Base-by-base conservation (phyloP, 768 basidiomycete species). In the Amanita fuliginea region DNA sequence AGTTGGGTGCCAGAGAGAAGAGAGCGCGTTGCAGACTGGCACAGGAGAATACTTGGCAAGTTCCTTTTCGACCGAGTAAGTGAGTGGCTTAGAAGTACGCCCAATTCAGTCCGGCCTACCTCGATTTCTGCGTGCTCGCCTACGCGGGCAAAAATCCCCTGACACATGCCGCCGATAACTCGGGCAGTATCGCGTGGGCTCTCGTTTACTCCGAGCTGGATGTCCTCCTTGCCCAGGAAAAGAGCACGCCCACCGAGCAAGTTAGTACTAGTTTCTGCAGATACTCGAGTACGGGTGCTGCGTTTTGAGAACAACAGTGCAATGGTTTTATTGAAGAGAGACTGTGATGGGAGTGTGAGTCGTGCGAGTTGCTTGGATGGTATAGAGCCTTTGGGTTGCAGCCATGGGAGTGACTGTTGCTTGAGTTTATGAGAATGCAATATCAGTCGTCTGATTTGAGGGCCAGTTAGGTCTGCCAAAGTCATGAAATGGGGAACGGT, bases 171-270 rank as follows among this genome's bases (percentile, higher is more conserved):
- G 2, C 89, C 86, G 53, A 98, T 80, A 8, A 99, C 90, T 21
- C 83, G 75, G 10, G 90, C 85, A 0, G 87, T 81, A 67, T 99
- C 96, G 35, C 86, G 71, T 3, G 80, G 62, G 24, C 72, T 78
- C 74, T 99, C 96, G 64, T 96, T 99, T 37, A 97, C 93, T 42
- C 95, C 95, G 18, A 99, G 72, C 57, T 99, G 96, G 47, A 97
- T 94, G 61, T 98, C 96, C 2, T 86, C 83, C 42, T 67, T 68
- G 2, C 94, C 93, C 6, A 98, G 72, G 64, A 98, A 99, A 56
- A 98, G 74, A 0, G 95, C 82, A 6, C 82, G 80, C 4, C 93
- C 96, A 16, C 95, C 95, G 0, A 99, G 76, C 10, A 91, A 65
- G 1, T 72, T 60, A 0, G 86, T 67, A 21, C 88, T 78, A 0